Evolutionary conservation across 257 asterid genomes (phyloP).

Genomic region (Leptodermis oblonga): DNA sequence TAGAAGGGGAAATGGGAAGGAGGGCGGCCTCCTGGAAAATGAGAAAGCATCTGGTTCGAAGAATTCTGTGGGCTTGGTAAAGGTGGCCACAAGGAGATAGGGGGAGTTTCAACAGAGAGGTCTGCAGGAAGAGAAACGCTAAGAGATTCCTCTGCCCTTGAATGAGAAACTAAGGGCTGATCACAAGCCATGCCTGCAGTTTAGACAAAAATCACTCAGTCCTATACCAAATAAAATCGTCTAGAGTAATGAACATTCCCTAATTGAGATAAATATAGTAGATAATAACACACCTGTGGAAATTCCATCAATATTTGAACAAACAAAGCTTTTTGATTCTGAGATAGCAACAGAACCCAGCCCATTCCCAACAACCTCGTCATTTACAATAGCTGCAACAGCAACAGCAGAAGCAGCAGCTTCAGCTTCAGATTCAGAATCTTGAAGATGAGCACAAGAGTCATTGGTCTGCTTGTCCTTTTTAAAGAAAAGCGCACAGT

Average conservation of each 20-base stretch:
- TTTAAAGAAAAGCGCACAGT: constrained; percentile 48
- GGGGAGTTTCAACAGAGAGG: constrained; percentile 86
- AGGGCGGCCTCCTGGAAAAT: constrained; percentile 70
- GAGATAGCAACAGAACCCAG: constrained; percentile 42
- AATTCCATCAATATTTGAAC: constrained; percentile 41
- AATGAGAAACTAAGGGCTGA: constrained; percentile 51
- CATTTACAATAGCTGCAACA: constrained; percentile 55
- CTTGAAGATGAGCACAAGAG: constrained; percentile 53
- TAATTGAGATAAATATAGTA: background rate
- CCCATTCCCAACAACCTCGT: constrained; percentile 57
- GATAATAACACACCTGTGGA: constrained; percentile 34
- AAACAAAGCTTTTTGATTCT: constrained; percentile 41
- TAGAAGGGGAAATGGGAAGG: constrained; percentile 87
- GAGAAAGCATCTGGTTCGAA: constrained; percentile 71
- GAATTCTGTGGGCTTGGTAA: constrained; percentile 79
- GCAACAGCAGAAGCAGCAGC: constrained; percentile 96
- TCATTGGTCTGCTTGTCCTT: constrained; percentile 56
- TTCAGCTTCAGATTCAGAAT: constrained; percentile 86
- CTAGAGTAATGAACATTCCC: background rate
- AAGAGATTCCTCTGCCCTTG: constrained; percentile 68
- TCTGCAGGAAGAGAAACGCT: constrained; percentile 96
- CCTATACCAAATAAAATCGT: background rate
- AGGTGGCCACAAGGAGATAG: constrained; percentile 87
- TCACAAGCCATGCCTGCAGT: constrained; percentile 46
- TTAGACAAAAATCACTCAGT: constrained; percentile 3